phyloP scores from a whole-genome alignment of 2,329 filamentous ascomycete species.

The Bipolaris oryzae region DNA sequence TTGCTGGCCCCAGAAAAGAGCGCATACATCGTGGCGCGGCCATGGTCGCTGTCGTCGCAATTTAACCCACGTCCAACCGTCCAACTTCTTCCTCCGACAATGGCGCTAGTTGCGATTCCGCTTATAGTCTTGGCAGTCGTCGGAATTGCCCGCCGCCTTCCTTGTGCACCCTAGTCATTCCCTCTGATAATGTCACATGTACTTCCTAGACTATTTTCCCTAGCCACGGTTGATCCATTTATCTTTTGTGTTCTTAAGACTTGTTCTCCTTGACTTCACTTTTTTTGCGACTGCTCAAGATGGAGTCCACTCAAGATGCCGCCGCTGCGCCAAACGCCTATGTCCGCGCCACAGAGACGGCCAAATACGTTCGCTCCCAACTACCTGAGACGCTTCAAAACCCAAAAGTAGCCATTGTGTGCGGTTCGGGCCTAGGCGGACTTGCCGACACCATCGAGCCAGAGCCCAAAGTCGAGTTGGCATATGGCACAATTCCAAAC shows the following conservation, averaged over 20 bases:
- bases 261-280: background rate
- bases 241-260: background rate
- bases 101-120: conserved; percentile 27
- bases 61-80: conserved; percentile 12
- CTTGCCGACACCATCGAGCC: conserved; percentile 62
- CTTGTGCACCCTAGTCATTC: conserved; percentile 29
- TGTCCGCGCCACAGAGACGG: conserved; percentile 57
- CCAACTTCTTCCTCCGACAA: conserved; percentile 28
- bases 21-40: conserved; percentile 52
- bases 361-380: conserved; percentile 55
- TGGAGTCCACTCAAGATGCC: conserved; percentile 29
- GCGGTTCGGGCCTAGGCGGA: conserved; percentile 68
- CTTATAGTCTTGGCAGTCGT: conserved; percentile 37
- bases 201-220: conserved; percentile 2
- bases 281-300: conserved; percentile 5
- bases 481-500: conserved; percentile 65
- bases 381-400: conserved; percentile 58
- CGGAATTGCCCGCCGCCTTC: conserved; percentile 41
- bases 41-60: conserved; percentile 45
- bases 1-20: conserved; percentile 52
- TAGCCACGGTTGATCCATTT: background rate
- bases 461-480: conserved; percentile 58
- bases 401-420: conserved; percentile 67
- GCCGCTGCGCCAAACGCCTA: conserved; percentile 47
- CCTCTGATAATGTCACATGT: conserved; percentile 18